phyloP scores from a whole-genome alignment of 164 flowering plant species.

The Houttuynia cordata region DNA sequence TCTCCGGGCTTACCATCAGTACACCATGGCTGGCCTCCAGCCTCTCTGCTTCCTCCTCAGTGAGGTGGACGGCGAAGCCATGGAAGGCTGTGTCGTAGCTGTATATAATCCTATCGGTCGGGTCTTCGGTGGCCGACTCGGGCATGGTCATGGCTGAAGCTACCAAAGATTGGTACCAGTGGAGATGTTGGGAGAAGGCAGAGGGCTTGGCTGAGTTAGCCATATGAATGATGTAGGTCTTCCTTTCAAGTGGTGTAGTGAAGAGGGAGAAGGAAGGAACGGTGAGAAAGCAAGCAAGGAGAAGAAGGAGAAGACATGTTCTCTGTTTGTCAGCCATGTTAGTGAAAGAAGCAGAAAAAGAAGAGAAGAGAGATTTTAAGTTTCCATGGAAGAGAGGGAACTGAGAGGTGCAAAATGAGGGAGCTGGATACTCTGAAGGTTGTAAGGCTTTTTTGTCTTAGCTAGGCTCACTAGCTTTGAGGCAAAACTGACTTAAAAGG shows the following conservation, averaged over 20 bases:
- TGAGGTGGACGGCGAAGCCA: slow-evolving; percentile 67
- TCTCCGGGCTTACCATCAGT: slow-evolving; percentile 44
- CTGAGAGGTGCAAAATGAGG: too few species aligned
- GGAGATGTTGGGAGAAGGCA: slow-evolving; percentile 32
- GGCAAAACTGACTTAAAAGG: too few species aligned
- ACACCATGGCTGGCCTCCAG: slow-evolving; percentile 46
- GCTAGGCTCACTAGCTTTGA: too few species aligned
- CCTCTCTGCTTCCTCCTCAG: slow-evolving; percentile 37
- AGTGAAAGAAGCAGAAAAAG: too few species aligned
- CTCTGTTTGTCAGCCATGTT: too few species aligned
- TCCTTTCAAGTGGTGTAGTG: slow-evolving; percentile 15
- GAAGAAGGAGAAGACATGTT: too few species aligned
- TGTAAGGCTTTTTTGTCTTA: too few species aligned
- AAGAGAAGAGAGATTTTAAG: too few species aligned
- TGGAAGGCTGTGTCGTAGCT: slow-evolving; percentile 61
- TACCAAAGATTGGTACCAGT: slow-evolving; percentile 62
- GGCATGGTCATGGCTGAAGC: slow-evolving; percentile 19
- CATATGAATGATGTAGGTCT: slow-evolving; percentile 65
- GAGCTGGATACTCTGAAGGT: too few species aligned
- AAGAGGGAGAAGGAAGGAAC: background rate
- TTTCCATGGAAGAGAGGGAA: too few species aligned
- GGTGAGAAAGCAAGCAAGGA: background rate
- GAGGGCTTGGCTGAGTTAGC: slow-evolving; percentile 45
- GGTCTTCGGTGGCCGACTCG: slow-evolving; percentile 5
- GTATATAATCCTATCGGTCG: slow-evolving; percentile 45